Evolutionary conservation across 768 basidiomycete genomes (phyloP).

Genomic region (Amanita subjunquillea): DNA sequence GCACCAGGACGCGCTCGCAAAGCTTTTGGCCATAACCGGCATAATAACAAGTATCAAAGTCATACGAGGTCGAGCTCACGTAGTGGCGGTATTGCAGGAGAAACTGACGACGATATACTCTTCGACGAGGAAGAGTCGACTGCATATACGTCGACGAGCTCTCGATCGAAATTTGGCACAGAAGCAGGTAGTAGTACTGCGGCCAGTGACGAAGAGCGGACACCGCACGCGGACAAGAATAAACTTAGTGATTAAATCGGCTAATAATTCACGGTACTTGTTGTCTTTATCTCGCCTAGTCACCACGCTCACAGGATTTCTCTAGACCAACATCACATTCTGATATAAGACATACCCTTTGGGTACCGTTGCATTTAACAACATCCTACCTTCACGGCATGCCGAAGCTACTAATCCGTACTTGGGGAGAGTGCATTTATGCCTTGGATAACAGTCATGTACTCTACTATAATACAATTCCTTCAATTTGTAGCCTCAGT

Average conservation of each 20-base stretch:
- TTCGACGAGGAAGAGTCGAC: conserved; percentile 53
- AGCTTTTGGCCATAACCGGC: conserved; percentile 16
- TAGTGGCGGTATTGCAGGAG: conserved; percentile 13
- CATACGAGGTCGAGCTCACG: conserved; percentile 1
- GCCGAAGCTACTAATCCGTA: not conserved
- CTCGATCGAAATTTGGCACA: conserved; percentile 33
- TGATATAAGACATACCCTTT: not conserved
- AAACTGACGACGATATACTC: conserved; percentile 41
- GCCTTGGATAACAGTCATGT: conserved; percentile 3
- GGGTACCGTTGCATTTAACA: not conserved
- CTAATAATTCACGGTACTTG: not conserved
- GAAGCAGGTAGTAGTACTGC: conserved; percentile 28
- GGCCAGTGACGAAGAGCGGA: conserved; percentile 28
- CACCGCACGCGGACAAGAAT: conserved; percentile 5
- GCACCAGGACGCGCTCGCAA: conserved; percentile 33
- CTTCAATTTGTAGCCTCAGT: not conserved
- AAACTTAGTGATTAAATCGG: not conserved
- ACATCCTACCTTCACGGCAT: not conserved
- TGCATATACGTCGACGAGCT: conserved; percentile 28
- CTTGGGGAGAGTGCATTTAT: not conserved
- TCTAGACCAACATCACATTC: not conserved
- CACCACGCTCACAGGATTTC: not conserved
- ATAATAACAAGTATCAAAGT: not conserved
- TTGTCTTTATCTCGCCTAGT: not conserved
- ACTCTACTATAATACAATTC: not conserved